phyloP scores from a whole-genome alignment of 2,329 filamentous ascomycete species.

The Fusarium phyllophilum region DNA sequence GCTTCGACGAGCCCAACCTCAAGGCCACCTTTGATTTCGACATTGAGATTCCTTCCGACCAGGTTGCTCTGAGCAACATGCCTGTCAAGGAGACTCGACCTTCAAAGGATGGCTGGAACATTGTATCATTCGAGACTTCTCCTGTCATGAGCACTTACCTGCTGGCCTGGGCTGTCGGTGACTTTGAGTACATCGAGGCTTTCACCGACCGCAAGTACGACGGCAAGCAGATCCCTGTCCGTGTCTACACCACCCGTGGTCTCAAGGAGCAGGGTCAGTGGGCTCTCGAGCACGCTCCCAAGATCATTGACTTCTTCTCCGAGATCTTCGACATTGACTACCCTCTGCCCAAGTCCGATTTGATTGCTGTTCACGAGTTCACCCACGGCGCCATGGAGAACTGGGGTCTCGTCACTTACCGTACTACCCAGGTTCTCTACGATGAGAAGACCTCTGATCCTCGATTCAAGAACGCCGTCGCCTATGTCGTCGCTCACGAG shows the following conservation, averaged over 20 bases:
- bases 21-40: conserved; percentile 96
- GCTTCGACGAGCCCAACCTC: conserved; percentile 97
- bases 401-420: conserved; percentile 96
- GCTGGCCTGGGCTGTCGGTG: conserved; percentile 92
- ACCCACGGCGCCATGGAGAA: conserved; percentile 91
- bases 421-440: conserved; percentile 94
- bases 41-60: conserved; percentile 88
- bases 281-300: conserved; percentile 89
- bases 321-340: conserved; percentile 95
- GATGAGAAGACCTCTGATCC: conserved; percentile 92
- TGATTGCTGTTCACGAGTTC: conserved; percentile 94
- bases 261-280: conserved; percentile 91
- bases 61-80: conserved; percentile 95
- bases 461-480: conserved; percentile 90
- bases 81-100: conserved; percentile 77
- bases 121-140: conserved; percentile 82
- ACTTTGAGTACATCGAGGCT: conserved; percentile 96
- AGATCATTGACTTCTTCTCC: conserved; percentile 96
- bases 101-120: conserved; percentile 71
- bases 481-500: conserved; percentile 98
- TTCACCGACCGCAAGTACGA: conserved; percentile 91
- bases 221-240: conserved; percentile 88
- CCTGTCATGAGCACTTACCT: conserved; percentile 94
- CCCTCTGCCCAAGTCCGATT: conserved; percentile 89
- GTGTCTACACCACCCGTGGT: conserved; percentile 96